A percentile compares a stretch with the other conserved stretches of the same genome.
These are phyloP conservation scores for Staphylotrichum tortipilum DNA, from an alignment of 495 filamentous ascomycete species.

Conservation along the genomic window DNA sequence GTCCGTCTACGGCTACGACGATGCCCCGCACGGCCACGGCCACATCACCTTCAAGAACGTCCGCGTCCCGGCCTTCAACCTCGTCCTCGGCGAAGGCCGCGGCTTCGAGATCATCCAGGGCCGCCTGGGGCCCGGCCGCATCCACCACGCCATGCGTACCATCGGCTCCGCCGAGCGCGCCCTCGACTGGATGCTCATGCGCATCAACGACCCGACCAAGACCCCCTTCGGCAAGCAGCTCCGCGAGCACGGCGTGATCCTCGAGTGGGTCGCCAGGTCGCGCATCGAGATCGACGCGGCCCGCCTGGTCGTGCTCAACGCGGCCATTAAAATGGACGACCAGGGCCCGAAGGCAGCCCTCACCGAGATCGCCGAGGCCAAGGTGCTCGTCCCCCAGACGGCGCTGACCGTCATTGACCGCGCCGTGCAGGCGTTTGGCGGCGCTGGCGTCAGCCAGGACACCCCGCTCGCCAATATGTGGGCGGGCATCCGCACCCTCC, in stretches of 20 bases:
- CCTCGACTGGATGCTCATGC: conserved; percentile 79
- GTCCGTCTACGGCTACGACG: conserved; percentile 86
- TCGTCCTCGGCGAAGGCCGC: conserved; percentile 81
- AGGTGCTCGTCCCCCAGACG: conserved; percentile 72
- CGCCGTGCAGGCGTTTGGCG: conserved; percentile 79
- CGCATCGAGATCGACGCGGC: conserved; percentile 86
- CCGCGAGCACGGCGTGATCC: conserved; percentile 76
- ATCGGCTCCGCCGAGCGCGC: conserved; percentile 81
- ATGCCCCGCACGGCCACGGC: conserved; percentile 88
- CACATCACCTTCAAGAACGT: conserved; percentile 82
- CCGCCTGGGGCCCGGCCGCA: conserved; percentile 80
- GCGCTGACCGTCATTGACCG: conserved; percentile 76
- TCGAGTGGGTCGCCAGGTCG: conserved; percentile 87
- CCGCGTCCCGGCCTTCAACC: conserved; percentile 64
- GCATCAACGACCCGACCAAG: conserved; percentile 82
- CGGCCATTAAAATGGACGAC: conserved; percentile 81
- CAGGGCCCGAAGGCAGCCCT: conserved; percentile 70
- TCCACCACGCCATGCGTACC: conserved; percentile 89
- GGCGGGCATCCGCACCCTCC: conserved; percentile 71
- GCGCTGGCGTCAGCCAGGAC: conserved; percentile 80
- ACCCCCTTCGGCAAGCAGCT: conserved; percentile 75
- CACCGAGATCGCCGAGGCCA: conserved; percentile 79
- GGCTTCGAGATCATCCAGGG: conserved; percentile 98
- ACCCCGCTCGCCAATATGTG: conserved; percentile 83
- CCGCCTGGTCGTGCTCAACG: conserved; percentile 77